phyloP scores from a whole-genome alignment of 768 basidiomycete genomes.

The Suillus subaureus region DNA sequence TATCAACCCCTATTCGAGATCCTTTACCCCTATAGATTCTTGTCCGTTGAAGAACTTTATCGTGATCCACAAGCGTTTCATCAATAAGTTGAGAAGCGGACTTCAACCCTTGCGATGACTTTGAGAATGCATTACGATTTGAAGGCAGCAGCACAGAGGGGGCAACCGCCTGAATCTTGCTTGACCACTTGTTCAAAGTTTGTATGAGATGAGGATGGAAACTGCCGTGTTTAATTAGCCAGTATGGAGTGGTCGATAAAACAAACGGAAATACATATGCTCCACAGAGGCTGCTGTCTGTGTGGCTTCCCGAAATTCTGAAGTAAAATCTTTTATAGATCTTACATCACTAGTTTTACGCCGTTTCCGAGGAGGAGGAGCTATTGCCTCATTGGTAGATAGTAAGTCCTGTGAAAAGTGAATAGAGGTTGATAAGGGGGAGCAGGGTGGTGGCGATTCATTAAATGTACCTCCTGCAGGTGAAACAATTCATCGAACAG shows the following conservation, averaged over 20 bases:
- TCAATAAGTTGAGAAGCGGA: conserved; percentile 78
- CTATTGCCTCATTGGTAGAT: conserved; percentile 47
- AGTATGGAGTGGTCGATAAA: conserved; percentile 4
- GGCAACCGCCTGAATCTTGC: conserved; percentile 92
- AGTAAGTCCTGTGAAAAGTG: conserved; percentile 44
- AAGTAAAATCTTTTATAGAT: conserved; percentile 15
- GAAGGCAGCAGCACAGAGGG: conserved; percentile 73
- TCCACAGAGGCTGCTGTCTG: conserved; percentile 49
- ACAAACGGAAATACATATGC: conserved; percentile 44
- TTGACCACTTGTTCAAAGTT: conserved; percentile 92
- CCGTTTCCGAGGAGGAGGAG: conserved; percentile 59
- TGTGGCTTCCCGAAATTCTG: conserved; percentile 45
- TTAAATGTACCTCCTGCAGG: conserved; percentile 60
- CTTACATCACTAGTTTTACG: conserved; percentile 40
- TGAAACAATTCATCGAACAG: conserved; percentile 70
- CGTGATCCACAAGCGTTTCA: conserved; percentile 62
- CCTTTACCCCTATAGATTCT: conserved; percentile 55
- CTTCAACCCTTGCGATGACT: conserved; percentile 56
- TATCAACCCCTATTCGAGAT: conserved; percentile 43
- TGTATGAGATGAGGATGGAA: conserved; percentile 75
- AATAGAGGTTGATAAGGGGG: conserved; percentile 16
- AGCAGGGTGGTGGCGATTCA: conserved; percentile 1
- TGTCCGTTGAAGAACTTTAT: conserved; percentile 65
- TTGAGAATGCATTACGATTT: conserved; percentile 70
- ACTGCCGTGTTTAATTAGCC: conserved; percentile 25